Percentiles rank a stretch among this genome's conserved stretches.
Evolutionary conservation across 192 early-diverging fungal species (phyloP).

Genomic region (Podila minutissima): DNA sequence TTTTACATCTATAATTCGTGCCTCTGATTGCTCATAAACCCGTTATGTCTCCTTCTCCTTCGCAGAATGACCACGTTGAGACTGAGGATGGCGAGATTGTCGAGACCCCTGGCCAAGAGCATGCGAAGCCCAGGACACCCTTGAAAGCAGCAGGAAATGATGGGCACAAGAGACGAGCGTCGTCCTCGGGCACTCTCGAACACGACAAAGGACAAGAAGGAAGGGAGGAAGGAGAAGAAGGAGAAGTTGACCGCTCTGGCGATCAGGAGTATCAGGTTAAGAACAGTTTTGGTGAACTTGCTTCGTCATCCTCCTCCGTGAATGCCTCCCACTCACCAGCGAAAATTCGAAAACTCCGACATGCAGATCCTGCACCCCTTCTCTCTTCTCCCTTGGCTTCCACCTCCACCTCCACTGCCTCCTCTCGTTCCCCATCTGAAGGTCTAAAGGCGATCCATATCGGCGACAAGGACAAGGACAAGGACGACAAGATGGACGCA

Average conservation of each 20-base stretch:
- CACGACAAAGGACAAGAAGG: conserved; percentile 3
- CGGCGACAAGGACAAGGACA: conserved; percentile 8
- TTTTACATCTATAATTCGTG: background rate
- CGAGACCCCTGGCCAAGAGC: conserved; percentile 15
- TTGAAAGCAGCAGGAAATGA: conserved; percentile 10
- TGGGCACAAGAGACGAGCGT: conserved; percentile 31
- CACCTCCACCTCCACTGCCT: conserved; percentile 32
- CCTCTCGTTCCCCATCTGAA: conserved; percentile 42
- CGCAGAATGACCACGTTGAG: conserved; percentile 51
- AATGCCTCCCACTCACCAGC: conserved; percentile 47
- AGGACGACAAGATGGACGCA: conserved; percentile 27
- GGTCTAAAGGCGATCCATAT: conserved; percentile 39
- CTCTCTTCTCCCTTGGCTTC: conserved; percentile 17
- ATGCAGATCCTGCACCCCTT: conserved; percentile 40
- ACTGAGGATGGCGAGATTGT: conserved; percentile 47
- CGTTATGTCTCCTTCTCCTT: conserved; percentile 50
- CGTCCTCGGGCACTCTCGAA: background rate
- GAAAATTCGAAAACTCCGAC: conserved; percentile 55
- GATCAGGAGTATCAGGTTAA: conserved; percentile 52
- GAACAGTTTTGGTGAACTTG: conserved; percentile 53
- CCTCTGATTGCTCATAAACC: conserved; percentile 36
- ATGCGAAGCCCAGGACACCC: conserved; percentile 7
- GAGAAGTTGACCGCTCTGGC: conserved; percentile 26
- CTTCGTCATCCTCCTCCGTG: conserved; percentile 42
- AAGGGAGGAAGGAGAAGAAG: conserved; percentile 7